Evolutionary conservation across 305 asterid genomes (phyloP).

Genomic region (Solanum aculeatissimum): DNA sequence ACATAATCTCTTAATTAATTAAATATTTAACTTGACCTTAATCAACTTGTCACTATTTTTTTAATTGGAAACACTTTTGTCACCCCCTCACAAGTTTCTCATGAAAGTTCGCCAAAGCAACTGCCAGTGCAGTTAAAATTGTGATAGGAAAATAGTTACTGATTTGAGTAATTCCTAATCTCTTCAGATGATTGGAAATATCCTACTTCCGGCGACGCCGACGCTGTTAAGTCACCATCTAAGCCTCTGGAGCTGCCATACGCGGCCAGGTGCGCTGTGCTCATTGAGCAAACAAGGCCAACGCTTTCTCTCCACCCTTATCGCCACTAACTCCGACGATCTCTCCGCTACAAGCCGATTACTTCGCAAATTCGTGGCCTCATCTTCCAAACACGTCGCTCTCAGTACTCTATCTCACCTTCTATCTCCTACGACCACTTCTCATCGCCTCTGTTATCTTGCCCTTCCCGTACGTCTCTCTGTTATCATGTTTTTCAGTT

Average conservation of each 20-base stretch:
- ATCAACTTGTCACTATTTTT: too few relatives aligned
- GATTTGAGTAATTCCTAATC: not conserved
- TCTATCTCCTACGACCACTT: slow-evolving; percentile 44
- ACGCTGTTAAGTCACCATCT: not conserved
- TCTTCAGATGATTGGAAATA: not conserved
- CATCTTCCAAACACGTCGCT: slow-evolving; percentile 66
- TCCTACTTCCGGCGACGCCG: not conserved
- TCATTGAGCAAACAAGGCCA: slow-evolving; percentile 64
- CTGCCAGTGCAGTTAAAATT: not conserved
- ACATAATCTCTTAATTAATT: too few relatives aligned
- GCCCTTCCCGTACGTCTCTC: slow-evolving; percentile 62
- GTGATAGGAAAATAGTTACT: not conserved
- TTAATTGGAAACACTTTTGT: too few relatives aligned
- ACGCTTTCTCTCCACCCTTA: slow-evolving; percentile 52
- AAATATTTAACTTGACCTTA: too few relatives aligned
- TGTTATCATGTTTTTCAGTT: not conserved
- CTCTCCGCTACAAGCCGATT: slow-evolving; percentile 24
- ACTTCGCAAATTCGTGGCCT: slow-evolving; percentile 61
- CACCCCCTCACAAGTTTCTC: too few relatives aligned
- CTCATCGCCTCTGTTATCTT: slow-evolving; percentile 42
- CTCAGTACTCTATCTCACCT: slow-evolving; percentile 72
- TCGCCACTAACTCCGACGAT: slow-evolving; percentile 19
- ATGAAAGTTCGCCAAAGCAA: too few relatives aligned
- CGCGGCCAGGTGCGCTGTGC: slow-evolving; percentile 3
- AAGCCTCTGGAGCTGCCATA: not conserved